Base-by-base conservation (phyloP, 352 stramenopile species). In the Pythium phragmiticola region DNA sequence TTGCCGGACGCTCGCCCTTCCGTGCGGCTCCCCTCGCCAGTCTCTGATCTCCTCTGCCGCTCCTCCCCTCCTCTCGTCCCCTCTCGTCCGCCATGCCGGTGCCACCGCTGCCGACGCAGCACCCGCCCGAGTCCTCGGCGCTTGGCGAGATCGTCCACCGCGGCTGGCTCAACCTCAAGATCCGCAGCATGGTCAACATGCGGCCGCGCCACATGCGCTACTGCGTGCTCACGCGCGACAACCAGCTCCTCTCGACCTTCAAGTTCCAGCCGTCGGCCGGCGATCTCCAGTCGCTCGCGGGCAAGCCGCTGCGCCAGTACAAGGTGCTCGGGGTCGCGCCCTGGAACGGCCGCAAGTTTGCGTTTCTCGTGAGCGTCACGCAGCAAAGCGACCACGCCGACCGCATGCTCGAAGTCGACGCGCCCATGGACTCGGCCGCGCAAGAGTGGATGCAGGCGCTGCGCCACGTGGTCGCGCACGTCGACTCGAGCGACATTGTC, bases 91-190 rank as follows among this genome's bases (percentile, higher is more conserved):
- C 66, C 51, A 79, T 90, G 67, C 78, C 87, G 62, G 69, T 77
- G 50, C 88, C 79, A 61, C 56, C 50, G 63, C 74, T 49, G 82
- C 76, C 58, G 74, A 87, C 47, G 77, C 83, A 67, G 75, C 69
- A 26, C 74, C 74, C 57, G 54, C 53, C 52, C 36, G 65, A 88
- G 28, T 50, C 74, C 45, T 87, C 82, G 37, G 73, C 74, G 19
- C 87, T 89, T 26, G 83, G 82, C 41, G 80, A 90, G 73, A 74
- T 94, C 52, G 73, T 92, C 47, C 75, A 89, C 62, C 84, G 82
- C 54, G 85, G 85, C 4, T 94, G 85, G 85, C 74, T 94, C 23
- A 90, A 92, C 60, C 81, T 94, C 66, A 94, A 94, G 76, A 94
- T 83, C 37, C 85, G 84, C 58, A 90, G 80, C 51, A 89, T 92